Evolutionary conservation across 306 rosid genomes (phyloP).

Genomic region (Oxytropis ochrocephala): DNA sequence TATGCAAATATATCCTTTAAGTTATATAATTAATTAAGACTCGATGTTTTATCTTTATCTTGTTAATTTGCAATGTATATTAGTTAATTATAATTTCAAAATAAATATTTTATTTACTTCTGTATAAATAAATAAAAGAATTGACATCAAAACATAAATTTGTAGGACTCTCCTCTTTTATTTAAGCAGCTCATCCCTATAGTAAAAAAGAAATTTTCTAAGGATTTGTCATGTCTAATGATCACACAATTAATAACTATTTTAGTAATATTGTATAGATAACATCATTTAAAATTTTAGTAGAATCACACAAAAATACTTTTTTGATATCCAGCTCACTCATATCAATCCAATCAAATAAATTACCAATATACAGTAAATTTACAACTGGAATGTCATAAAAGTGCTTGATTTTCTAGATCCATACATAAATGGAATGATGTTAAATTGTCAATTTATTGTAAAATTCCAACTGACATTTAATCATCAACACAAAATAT

Average conservation of each 20-base stretch:
- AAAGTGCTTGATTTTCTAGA: not conserved
- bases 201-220: not conserved
- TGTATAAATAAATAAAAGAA: not conserved
- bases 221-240: not conserved
- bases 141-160: not conserved
- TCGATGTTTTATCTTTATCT: not conserved
- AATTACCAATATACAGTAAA: not conserved
- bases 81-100: not conserved
- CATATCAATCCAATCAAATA: not conserved
- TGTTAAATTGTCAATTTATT: not conserved
- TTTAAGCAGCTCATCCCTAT: not conserved
- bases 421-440: not conserved
- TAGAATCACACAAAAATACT: not conserved
- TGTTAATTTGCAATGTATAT: not conserved
- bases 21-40: not conserved
- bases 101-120: not conserved
- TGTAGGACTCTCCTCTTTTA: not conserved
- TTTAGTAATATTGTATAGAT: not conserved
- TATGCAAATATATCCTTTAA: not conserved
- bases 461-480: not conserved
- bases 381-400: not conserved
- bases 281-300: not conserved
- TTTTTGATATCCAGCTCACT: not conserved
- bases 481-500: not conserved
- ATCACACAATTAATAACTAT: not conserved